Conservation (phyloP, 139 green algal genomes). For the Nannochloris sp. region DNA sequence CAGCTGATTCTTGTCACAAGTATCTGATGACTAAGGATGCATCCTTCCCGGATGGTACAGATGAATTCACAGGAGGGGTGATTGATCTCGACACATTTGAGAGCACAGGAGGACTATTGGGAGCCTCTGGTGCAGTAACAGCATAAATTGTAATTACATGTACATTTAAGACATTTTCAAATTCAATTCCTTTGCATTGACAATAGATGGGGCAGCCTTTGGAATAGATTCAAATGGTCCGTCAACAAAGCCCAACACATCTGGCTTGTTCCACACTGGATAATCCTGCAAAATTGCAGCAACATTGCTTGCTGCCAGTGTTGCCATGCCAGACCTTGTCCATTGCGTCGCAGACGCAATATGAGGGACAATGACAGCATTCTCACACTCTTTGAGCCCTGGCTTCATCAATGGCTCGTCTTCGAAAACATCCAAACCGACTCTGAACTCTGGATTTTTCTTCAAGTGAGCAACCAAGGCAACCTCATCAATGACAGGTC, state of each 20-base stretch:
- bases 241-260: constrained; percentile 84
- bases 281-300: constrained; percentile 58
- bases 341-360: constrained; percentile 93
- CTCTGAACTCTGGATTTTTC: constrained; percentile 81
- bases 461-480: constrained; percentile 90
- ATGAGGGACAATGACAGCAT: constrained; percentile 96
- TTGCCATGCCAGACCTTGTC: constrained; percentile 86
- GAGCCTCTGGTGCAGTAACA: background rate
- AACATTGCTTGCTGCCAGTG: constrained; percentile 88
- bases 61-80: constrained; percentile 10
- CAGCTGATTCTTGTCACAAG: constrained; percentile 59
- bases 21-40: constrained; percentile 38
- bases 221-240: constrained; percentile 60
- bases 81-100: constrained; percentile 3
- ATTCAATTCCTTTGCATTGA: constrained; percentile 87
- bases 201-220: constrained; percentile 76
- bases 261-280: constrained; percentile 54
- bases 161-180: constrained; percentile 22
- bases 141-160: background rate
- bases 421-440: constrained; percentile 93
- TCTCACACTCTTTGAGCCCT: constrained; percentile 76
- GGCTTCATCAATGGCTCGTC: constrained; percentile 93
- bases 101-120: constrained; percentile 8
- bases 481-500: constrained; percentile 84
- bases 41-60: constrained; percentile 13